Conservation (phyloP, 257 asterid species). For the Knoxia roxburghii region DNA sequence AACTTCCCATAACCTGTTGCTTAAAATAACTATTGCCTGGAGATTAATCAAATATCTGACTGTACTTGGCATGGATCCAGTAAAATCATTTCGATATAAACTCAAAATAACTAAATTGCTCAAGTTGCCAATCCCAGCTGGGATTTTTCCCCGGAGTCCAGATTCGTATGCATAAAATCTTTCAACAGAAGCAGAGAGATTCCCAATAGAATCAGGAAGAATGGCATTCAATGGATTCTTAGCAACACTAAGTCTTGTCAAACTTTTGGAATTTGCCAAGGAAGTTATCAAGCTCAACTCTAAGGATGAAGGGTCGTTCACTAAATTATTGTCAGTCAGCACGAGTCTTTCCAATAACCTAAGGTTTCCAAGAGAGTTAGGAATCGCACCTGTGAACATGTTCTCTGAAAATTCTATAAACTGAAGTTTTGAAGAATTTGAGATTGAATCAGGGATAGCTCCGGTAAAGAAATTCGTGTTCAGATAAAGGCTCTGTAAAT, state of each 20-base stretch:
- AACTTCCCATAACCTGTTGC: neutral
- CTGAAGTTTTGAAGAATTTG: slow-evolving; percentile 25
- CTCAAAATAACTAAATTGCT: neutral
- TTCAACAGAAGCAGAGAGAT: slow-evolving; percentile 1
- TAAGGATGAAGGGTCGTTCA: neutral
- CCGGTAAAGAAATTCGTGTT: slow-evolving; percentile 19
- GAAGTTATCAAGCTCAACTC: slow-evolving; percentile 17
- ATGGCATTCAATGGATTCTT: neutral
- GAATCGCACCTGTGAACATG: slow-evolving; percentile 22
- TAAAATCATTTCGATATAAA: neutral
- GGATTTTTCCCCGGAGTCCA: slow-evolving; percentile 3
- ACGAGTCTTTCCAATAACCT: neutral
- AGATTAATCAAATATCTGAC: neutral
- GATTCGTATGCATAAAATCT: neutral
- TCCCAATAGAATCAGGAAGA: slow-evolving; percentile 13
- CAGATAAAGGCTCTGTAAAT: slow-evolving; percentile 14
- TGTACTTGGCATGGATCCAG: neutral
- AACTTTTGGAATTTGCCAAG: slow-evolving; percentile 12
- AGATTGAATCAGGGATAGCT: slow-evolving; percentile 25
- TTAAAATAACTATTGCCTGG: neutral
- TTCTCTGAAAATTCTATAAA: neutral
- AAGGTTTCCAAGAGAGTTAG: slow-evolving; percentile 25
- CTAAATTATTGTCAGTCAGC: neutral
- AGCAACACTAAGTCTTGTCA: neutral
- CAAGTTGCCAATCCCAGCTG: slow-evolving; percentile 5